phyloP scores from a whole-genome alignment of 441 rosid species.

The Hura crepitans region DNA sequence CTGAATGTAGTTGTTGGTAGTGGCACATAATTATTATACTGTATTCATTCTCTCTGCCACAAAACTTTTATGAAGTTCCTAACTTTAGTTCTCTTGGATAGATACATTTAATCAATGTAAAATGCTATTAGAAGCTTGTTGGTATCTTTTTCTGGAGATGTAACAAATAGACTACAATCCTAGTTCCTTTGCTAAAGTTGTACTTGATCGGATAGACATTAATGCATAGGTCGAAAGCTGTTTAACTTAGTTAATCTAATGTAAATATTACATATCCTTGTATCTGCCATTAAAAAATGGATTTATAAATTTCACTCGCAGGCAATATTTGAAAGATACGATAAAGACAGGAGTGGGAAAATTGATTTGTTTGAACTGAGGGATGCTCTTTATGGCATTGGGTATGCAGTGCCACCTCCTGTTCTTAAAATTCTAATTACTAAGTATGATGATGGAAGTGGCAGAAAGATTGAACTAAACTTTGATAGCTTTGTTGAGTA shows the following conservation, averaged over 20 bases:
- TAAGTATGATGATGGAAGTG: constrained; percentile 48
- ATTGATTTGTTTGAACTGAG: constrained; percentile 50
- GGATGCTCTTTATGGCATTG: constrained; percentile 60
- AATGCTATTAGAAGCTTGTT: too few relatives aligned
- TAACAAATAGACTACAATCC: not conserved
- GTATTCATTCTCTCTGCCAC: not conserved
- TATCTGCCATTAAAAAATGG: not conserved
- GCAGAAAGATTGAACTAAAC: constrained; percentile 40
- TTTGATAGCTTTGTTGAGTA: constrained; percentile 68
- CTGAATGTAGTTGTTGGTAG: not conserved
- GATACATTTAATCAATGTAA: too few relatives aligned
- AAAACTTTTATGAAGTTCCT: not conserved
- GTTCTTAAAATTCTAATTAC: constrained; percentile 50
- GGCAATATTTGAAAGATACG: constrained; percentile 61
- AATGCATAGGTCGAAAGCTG: too few relatives aligned
- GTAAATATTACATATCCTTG: not conserved
- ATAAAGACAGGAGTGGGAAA: constrained; percentile 62
- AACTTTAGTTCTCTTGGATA: not conserved
- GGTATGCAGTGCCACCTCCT: constrained; percentile 57
- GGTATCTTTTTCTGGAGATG: not conserved
- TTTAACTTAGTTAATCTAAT: too few relatives aligned
- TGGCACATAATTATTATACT: not conserved
- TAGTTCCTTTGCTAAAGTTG: not conserved
- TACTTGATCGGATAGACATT: too few relatives aligned
- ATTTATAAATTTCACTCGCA: constrained; percentile 17